Conservation (phyloP, 2,329 filamentous ascomycete species). For the Pseudocercospora musae region DNA sequence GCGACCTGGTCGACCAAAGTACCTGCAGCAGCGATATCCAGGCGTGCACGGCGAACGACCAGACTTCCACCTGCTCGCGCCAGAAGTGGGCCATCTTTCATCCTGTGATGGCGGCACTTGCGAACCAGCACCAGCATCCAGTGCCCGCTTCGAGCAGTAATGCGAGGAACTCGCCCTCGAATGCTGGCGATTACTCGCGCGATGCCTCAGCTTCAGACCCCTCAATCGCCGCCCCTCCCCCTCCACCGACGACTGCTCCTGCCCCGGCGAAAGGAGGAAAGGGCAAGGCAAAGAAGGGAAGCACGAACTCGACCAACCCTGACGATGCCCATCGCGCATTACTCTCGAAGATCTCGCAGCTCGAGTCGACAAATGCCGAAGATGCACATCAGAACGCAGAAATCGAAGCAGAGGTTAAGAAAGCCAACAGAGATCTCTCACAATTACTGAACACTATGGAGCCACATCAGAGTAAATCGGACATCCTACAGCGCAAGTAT, state of each 20-base stretch:
- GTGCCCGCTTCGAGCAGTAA: constrained; percentile 20
- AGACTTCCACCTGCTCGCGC: background rate
- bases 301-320: constrained; percentile 71
- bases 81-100: background rate
- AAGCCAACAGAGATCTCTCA: constrained; percentile 85
- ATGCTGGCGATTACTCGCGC: constrained; percentile 30
- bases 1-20: background rate
- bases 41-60: background rate
- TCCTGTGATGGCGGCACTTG: constrained; percentile 33
- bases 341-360: constrained; percentile 87
- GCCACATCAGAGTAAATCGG: constrained; percentile 86
- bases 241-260: constrained; percentile 43
- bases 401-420: constrained; percentile 93
- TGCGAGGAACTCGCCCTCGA: constrained; percentile 29
- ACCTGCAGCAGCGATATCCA: background rate
- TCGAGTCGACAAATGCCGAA: constrained; percentile 88
- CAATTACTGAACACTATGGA: constrained; percentile 83
- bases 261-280: constrained; percentile 66
- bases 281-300: constrained; percentile 57
- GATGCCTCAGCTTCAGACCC: constrained; percentile 33
- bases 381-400: constrained; percentile 95
- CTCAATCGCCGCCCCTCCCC: constrained; percentile 35
- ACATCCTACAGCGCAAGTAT: constrained; percentile 84
- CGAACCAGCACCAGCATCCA: constrained; percentile 30
- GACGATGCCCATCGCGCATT: constrained; percentile 89